Base-by-base conservation (phyloP, 345 rosid genomes). In the thale cress (Arabidopsis thaliana) region DNA sequence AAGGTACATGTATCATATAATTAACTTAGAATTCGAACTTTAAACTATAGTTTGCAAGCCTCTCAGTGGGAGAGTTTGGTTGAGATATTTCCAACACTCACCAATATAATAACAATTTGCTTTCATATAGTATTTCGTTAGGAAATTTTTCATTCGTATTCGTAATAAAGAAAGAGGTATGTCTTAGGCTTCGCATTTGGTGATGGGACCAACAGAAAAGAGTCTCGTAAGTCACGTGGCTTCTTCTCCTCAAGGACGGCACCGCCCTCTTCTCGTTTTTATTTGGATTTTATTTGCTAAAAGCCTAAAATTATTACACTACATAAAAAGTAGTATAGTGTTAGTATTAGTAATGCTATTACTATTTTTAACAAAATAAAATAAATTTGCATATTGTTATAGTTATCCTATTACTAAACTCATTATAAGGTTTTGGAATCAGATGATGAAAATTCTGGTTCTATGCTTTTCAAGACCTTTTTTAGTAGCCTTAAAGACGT, bases 201-300 rank as follows among this genome's bases (percentile, higher is more conserved):
- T 53, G 65, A 69, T 69, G 75, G 75, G 75, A 53, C 80, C 71
- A 76, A 70, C 22, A 53, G 14, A 34, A 45, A 28, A 37, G 13
- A 53, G 59, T 20, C 37, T 20, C 20, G 20, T 16, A 16, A 25
- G 71, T 56, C 71, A 77, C 75, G 80, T 70, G 80, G 58, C 71
- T 63, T 70, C 66, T 8, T 70, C 80, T 63, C 80, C 45, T 37
- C 12, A 20, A 64, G 71, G 80, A 63, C 80, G 76, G 80, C 80
- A 77, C 80, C 80, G 80, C 60, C 76, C 66, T 62, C 53, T 41
- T 70, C 71, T 48, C 40, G 66, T 25, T 76, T 75, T 52, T 50
- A 51, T 59, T 59, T 51, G 68, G 30, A 36, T 4, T 23, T 58
- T 48, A 16, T 49, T 49, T 49, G 53, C 53, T 49, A 49, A 2